phyloP scores from a whole-genome alignment of 2,329 filamentous ascomycete genomes.

The Corinectria fuckeliana region DNA sequence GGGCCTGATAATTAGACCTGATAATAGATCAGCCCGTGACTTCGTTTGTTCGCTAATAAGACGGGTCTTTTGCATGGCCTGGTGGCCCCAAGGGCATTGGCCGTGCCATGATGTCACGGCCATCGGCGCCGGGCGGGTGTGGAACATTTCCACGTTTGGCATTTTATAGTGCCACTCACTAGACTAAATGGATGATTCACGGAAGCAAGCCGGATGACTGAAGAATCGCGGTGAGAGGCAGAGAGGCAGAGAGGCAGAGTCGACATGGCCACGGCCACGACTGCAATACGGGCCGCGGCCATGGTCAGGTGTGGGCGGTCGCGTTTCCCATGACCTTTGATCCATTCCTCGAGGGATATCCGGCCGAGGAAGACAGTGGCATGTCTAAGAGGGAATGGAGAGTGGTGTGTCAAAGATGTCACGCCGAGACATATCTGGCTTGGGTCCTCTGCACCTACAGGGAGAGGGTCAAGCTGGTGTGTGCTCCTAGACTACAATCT shows the following conservation, averaged over 20 bases:
- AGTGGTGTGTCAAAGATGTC: neutral
- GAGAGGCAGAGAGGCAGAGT: neutral
- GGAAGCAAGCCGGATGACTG: neutral
- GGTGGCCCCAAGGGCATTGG: neutral
- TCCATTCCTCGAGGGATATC: conserved; percentile 2
- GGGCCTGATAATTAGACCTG: neutral
- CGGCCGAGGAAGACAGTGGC: neutral
- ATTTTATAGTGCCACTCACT: too few relatives aligned
- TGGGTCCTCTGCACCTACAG: too few relatives aligned
- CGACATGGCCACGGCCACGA: neutral
- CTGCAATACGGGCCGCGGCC: neutral
- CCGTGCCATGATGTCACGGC: conserved; percentile 2
- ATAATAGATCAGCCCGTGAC: neutral
- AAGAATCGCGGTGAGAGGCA: neutral
- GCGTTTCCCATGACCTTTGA: conserved; percentile 8
- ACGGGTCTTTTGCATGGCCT: neutral
- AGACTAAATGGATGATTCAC: too few relatives aligned
- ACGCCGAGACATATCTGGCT: neutral
- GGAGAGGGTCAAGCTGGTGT: neutral
- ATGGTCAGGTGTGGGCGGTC: neutral
- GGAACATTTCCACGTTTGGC: too few relatives aligned
- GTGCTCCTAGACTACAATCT: too few relatives aligned
- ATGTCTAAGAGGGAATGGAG: conserved; percentile 5
- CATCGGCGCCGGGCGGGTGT: too few relatives aligned
- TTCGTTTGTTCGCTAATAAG: too few relatives aligned